phyloP scores from a whole-genome alignment of 2,329 filamentous ascomycete genomes.

The Clonostachys rhizophaga region DNA sequence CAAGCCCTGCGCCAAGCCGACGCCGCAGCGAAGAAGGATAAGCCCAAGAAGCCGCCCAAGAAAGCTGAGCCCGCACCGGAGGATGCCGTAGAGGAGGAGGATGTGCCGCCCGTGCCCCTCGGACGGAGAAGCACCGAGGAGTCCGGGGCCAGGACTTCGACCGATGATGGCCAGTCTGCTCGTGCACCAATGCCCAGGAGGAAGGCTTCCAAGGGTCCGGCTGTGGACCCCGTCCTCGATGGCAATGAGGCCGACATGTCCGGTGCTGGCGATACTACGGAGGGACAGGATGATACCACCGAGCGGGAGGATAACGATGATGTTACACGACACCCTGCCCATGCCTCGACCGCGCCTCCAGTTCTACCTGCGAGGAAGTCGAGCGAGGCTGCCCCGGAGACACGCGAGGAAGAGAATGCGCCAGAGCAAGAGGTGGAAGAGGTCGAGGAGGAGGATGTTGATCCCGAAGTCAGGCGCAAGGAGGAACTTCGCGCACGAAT shows the following conservation, averaged over 20 bases:
- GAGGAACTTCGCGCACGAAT: slow-evolving; percentile 91
- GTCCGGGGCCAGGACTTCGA: slow-evolving; percentile 29
- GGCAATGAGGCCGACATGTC: slow-evolving; percentile 64
- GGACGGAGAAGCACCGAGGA: slow-evolving; percentile 1
- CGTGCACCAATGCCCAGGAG: slow-evolving; percentile 40
- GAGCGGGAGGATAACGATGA: slow-evolving; percentile 75
- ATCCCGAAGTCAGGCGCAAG: slow-evolving; percentile 79
- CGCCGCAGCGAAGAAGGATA: slow-evolving; percentile 75
- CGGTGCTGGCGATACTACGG: slow-evolving; percentile 59
- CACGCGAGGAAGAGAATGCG: slow-evolving; percentile 65
- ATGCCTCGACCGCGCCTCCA: slow-evolving; percentile 23
- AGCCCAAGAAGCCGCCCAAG: slow-evolving; percentile 74
- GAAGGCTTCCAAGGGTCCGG: slow-evolving; percentile 43
- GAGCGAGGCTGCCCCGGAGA: slow-evolving; percentile 49
- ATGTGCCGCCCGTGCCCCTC: slow-evolving; percentile 23
- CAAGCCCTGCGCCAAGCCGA: slow-evolving; percentile 81
- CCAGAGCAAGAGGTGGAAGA: slow-evolving; percentile 47
- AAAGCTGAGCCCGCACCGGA: slow-evolving; percentile 37
- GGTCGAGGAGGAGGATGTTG: slow-evolving; percentile 80
- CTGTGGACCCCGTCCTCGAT: slow-evolving; percentile 42
- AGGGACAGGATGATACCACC: slow-evolving; percentile 55
- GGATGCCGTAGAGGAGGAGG: slow-evolving; percentile 21
- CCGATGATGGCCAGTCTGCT: slow-evolving; percentile 35
- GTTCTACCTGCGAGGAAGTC: slow-evolving; percentile 13
- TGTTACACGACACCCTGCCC: slow-evolving; percentile 28